A percentile compares a stretch with the other conserved stretches of the same genome.
These are phyloP conservation scores for Linum usitatissimum DNA, from an alignment of 345 rosid genomes.

Conservation along the genomic window DNA sequence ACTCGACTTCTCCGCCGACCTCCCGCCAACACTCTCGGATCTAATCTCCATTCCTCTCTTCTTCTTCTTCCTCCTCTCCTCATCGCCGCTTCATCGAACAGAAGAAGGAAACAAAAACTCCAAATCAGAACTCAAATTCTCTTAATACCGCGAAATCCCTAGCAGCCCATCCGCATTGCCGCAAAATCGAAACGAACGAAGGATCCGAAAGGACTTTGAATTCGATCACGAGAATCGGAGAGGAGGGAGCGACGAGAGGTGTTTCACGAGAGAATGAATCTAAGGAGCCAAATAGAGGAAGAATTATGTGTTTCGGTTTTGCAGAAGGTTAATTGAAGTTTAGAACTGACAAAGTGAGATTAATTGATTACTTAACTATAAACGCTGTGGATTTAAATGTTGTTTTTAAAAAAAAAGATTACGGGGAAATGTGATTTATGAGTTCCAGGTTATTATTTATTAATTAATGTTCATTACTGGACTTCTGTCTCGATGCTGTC, in stretches of 20 bases:
- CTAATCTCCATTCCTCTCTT: constrained; percentile 71
- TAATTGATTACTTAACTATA: too few species aligned
- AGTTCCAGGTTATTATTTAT: too few species aligned
- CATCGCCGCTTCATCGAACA: constrained; percentile 61
- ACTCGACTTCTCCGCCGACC: constrained; percentile 44
- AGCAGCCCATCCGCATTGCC: constrained; percentile 7
- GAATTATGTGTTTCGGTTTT: constrained; percentile 8
- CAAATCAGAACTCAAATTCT: constrained; percentile 1
- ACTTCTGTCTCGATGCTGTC: too few species aligned
- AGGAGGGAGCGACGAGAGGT: neutral
- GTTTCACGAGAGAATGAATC: neutral
- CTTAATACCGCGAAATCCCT: neutral
- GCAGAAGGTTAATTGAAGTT: neutral
- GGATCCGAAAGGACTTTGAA: neutral
- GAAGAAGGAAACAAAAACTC: neutral
- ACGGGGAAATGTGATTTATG: too few species aligned
- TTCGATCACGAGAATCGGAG: neutral
- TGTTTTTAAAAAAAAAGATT: too few species aligned
- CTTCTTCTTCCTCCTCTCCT: constrained; percentile 17
- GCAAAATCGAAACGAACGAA: neutral
- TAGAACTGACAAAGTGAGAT: neutral
- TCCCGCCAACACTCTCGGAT: constrained; percentile 48
- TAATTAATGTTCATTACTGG: too few species aligned
- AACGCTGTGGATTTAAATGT: too few species aligned
- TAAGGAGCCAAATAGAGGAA: neutral